A percentile compares a stretch with the other conserved stretches of the same genome.
Conservation (phyloP, 306 rosid genomes). For the Fagus crenata region DNA sequence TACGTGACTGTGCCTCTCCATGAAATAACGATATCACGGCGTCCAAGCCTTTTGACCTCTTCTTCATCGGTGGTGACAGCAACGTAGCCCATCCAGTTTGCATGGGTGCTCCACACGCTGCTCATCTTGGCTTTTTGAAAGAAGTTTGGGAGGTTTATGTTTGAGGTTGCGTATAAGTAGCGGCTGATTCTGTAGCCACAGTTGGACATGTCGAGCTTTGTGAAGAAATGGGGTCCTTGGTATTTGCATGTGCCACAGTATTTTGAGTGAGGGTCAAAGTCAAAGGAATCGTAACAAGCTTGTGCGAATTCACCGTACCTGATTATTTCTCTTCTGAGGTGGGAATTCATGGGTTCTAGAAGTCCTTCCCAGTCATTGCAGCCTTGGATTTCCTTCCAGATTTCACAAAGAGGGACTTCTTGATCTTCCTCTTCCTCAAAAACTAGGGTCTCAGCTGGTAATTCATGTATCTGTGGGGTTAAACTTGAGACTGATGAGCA, state of each 20-base stretch:
- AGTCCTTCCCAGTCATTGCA: slow-evolving; percentile 55
- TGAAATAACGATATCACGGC: slow-evolving; percentile 61
- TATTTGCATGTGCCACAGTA: slow-evolving; percentile 73
- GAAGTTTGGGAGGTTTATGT: slow-evolving; percentile 75
- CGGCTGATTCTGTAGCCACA: slow-evolving; percentile 51
- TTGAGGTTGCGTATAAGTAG: slow-evolving; percentile 72
- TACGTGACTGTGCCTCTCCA: slow-evolving; percentile 78
- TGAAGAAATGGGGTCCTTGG: slow-evolving; percentile 49
- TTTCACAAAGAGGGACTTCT: slow-evolving; percentile 15
- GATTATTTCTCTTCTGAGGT: slow-evolving; percentile 57
- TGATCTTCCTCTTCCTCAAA: slow-evolving; percentile 8
- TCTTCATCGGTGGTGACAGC: slow-evolving; percentile 42
- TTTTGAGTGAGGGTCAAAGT: slow-evolving; percentile 68
- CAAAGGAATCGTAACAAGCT: slow-evolving; percentile 63
- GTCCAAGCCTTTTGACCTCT: slow-evolving; percentile 47
- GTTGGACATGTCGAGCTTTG: slow-evolving; percentile 37
- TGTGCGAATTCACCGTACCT: slow-evolving; percentile 67
- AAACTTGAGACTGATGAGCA: slow-evolving; percentile 36
- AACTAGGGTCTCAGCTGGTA: background rate
- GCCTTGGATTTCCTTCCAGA: slow-evolving; percentile 68
- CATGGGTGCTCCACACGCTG: slow-evolving; percentile 65
- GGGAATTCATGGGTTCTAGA: slow-evolving; percentile 52
- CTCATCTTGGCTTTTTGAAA: slow-evolving; percentile 49
- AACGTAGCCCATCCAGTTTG: slow-evolving; percentile 80
- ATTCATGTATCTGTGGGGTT: slow-evolving; percentile 10